phyloP scores from a whole-genome alignment of 495 filamentous ascomycete genomes.

The Aspergillus taichungensis region DNA sequence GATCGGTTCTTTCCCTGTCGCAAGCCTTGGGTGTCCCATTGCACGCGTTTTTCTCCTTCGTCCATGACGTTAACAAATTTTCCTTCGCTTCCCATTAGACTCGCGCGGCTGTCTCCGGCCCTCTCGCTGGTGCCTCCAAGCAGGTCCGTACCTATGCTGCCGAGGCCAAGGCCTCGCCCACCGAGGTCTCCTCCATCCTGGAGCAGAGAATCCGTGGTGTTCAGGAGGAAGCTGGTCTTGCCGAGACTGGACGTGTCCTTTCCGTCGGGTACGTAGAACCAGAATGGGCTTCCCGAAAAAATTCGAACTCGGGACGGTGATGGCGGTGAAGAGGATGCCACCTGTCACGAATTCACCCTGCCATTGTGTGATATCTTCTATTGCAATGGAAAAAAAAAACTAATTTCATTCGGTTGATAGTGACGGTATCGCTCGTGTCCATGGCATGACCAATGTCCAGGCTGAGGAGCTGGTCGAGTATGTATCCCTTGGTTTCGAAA shows the following conservation, averaged over 20 bases:
- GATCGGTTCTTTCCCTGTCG: constrained; percentile 19
- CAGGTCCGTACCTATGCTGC: constrained; percentile 84
- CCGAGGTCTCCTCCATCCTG: constrained; percentile 97
- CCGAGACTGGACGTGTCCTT: constrained; percentile 97
- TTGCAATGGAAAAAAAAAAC: constrained; percentile 4
- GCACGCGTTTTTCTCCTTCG: constrained; percentile 22
- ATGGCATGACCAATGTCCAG: constrained; percentile 99
- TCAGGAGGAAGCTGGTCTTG: constrained; percentile 89
- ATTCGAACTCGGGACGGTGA: constrained; percentile 18
- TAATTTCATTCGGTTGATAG: constrained; percentile 39
- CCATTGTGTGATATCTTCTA: neutral
- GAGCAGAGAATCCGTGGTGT: constrained; percentile 98
- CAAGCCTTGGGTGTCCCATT: constrained; percentile 17
- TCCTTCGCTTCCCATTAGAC: constrained; percentile 45
- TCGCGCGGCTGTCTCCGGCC: constrained; percentile 76
- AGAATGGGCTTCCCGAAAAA: constrained; percentile 17
- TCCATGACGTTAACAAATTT: constrained; percentile 36
- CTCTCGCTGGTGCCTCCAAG: constrained; percentile 60
- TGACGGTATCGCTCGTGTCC: constrained; percentile 99
- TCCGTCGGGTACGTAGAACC: constrained; percentile 84
- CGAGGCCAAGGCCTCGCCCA: constrained; percentile 90
- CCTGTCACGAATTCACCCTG: neutral
- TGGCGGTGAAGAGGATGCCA: too few species aligned
- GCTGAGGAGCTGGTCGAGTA: constrained; percentile 99
- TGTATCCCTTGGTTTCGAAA: constrained; percentile 34